These are phyloP conservation scores for Termitomyces sp. DNA, from an alignment of 768 basidiomycete species.

Conservation along the genomic window DNA sequence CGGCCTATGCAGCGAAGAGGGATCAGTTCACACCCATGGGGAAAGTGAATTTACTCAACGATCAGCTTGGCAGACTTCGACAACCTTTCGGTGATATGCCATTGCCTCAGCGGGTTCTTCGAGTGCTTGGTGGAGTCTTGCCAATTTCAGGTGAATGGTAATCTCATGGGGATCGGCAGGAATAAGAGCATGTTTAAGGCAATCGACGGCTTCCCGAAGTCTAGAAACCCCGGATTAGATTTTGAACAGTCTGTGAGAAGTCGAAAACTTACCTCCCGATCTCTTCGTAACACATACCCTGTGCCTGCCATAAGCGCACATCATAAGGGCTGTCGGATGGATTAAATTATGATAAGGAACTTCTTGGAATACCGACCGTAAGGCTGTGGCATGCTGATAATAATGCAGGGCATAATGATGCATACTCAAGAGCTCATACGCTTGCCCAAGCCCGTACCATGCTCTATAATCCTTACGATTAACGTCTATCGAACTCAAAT, in stretches of 20 bases:
- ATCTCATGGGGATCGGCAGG: constrained; percentile 76
- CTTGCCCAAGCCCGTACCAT: constrained; percentile 98
- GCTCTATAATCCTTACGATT: constrained; percentile 96
- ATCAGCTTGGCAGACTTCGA: constrained; percentile 64
- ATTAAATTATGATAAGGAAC: constrained; percentile 2
- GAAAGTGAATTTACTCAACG: constrained; percentile 33
- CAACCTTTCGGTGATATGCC: constrained; percentile 76
- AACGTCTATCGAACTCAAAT: constrained; percentile 55
- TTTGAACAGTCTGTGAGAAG: background rate
- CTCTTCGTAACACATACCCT: constrained; percentile 91
- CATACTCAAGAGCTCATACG: constrained; percentile 96
- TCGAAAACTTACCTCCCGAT: constrained; percentile 63
- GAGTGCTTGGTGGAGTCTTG: constrained; percentile 61
- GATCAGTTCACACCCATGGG: constrained; percentile 17
- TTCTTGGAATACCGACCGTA: constrained; percentile 48
- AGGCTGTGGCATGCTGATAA: constrained; percentile 91
- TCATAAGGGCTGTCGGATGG: constrained; percentile 74
- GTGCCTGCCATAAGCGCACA: constrained; percentile 92
- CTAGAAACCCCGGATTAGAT: constrained; percentile 33
- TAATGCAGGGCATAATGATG: constrained; percentile 94
- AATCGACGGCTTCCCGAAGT: constrained; percentile 83
- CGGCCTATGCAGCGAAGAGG: constrained; percentile 40
- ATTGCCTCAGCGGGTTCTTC: constrained; percentile 66
- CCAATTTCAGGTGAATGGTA: constrained; percentile 67
- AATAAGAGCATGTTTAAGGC: constrained; percentile 84